phyloP scores from a whole-genome alignment of 2,329 filamentous ascomycete species.

The Ophiostoma pallidulum region DNA sequence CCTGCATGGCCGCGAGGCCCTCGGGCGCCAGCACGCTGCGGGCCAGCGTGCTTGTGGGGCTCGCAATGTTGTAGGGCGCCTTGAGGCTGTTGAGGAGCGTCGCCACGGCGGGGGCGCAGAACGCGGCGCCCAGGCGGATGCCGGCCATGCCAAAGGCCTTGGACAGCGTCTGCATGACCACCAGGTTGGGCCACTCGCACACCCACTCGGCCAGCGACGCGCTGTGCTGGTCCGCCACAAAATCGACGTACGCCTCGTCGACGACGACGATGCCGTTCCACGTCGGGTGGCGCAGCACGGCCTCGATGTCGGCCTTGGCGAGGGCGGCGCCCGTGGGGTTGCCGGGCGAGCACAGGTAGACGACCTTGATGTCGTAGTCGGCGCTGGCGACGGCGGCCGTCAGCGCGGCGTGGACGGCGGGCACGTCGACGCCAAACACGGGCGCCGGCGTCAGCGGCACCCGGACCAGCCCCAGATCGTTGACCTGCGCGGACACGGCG shows the following conservation, averaged over 20 bases:
- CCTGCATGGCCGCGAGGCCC: constrained; percentile 65
- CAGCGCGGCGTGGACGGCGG: constrained; percentile 57
- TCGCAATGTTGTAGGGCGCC: constrained; percentile 92
- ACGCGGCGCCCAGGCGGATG: constrained; percentile 81
- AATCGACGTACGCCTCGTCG: constrained; percentile 95
- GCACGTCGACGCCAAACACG: constrained; percentile 63
- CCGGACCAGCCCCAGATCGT: constrained; percentile 78
- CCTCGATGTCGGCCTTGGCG: constrained; percentile 61
- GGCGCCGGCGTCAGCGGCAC: constrained; percentile 70
- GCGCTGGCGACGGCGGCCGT: constrained; percentile 11
- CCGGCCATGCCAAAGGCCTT: constrained; percentile 96
- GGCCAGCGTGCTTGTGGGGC: constrained; percentile 75
- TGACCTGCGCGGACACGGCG: constrained; percentile 83
- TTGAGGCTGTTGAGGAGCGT: constrained; percentile 81
- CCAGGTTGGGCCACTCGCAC: constrained; percentile 83
- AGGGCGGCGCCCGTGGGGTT: constrained; percentile 84
- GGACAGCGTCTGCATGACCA: constrained; percentile 97
- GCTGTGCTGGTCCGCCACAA: constrained; percentile 53
- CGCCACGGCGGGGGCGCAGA: constrained; percentile 66
- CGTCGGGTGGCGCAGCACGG: constrained; percentile 70
- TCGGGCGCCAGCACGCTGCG: constrained; percentile 56
- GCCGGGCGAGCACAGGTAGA: constrained; percentile 88
- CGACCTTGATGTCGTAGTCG: constrained; percentile 64
- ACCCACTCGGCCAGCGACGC: constrained; percentile 87
- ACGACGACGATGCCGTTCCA: constrained; percentile 94